Evolutionary conservation across 2,329 filamentous ascomycete species (phyloP), one percentile per base, ranked within the genome.

Genomic region (Colletotrichum tabaci): DNA sequence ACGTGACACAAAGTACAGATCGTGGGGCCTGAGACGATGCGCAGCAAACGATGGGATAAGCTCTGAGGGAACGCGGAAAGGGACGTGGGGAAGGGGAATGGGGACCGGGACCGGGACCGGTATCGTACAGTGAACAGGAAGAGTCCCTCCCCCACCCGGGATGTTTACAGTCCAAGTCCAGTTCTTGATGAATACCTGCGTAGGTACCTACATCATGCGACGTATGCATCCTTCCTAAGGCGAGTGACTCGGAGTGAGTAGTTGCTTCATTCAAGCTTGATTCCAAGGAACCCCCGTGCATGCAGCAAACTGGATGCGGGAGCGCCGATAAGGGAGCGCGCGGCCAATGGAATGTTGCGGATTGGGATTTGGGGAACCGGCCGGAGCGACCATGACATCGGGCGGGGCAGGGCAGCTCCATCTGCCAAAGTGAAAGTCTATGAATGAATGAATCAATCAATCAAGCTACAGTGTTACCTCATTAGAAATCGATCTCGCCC

Each of bases 271-370:
- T 56, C 66, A 18, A n/a, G 64, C 18, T 50, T 23, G 44, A 9
- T 57, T 52, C 56, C 64, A 67, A 67, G 68, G 68, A 52, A 60
- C 64, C 64, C 63, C 16, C 35, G 50, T 62, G 61, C 52, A 42
- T 71, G 35, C 57, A 61, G 56, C 35, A 52, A 16, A 12, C 56
- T 35, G 64, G 50, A 38, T 55, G 56, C 66, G 30, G 67, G 63
- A 55, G 66, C 47, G 55, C 56, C 67, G 67, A 71, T 71, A 71
- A 71, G 67, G 53, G 63, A 55, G 47, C 55, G 63, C 57, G 56
- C 63, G 35, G 35, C 67, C 67, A 71, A 71, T 71, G 50, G 42
- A 26, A 40, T 26, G 49, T 10, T 46, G 63, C 63, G 67, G 53
- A 35, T 61, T 44, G 60, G 23, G 21, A 23, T 52, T n/a, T 55